Percentiles rank a stretch among this genome's conserved stretches.
Evolutionary conservation across 345 rosid species (phyloP).

Genomic region (Salix brachista): DNA sequence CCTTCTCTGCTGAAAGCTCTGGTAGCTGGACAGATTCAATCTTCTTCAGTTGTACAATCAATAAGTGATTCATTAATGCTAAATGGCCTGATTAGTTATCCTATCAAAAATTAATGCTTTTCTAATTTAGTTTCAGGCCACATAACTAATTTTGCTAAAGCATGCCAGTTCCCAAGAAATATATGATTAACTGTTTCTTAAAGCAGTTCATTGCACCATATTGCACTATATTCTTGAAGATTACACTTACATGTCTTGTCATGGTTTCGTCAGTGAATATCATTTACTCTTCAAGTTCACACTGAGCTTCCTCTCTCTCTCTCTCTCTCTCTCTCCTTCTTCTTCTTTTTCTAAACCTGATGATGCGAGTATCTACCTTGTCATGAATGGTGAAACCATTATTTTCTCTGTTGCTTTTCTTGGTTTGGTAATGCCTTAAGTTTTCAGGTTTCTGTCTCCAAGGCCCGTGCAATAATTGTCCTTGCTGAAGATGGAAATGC

Average conservation of each 20-base stretch:
- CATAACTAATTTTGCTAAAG: background rate
- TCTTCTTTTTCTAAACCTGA: too few relatives aligned
- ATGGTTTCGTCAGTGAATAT: background rate
- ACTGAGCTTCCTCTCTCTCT: background rate
- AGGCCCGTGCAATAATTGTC: constrained; percentile 65
- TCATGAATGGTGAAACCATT: constrained; percentile 4
- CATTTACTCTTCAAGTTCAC: background rate
- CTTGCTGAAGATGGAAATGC: constrained; percentile 82
- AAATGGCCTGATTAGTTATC: background rate
- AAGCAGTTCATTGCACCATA: background rate
- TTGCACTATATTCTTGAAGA: background rate
- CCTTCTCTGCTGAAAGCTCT: background rate
- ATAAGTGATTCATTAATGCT: background rate
- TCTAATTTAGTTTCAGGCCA: background rate
- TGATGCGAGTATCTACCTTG: background rate
- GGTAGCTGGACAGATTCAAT: background rate
- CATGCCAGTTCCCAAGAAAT: background rate
- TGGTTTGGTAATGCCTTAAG: constrained; percentile 11
- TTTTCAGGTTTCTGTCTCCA: constrained; percentile 68
- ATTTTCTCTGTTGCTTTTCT: background rate
- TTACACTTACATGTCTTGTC: background rate
- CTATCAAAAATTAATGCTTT: background rate
- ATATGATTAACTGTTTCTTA: background rate
- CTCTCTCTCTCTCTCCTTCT: background rate
- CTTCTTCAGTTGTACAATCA: background rate